phyloP scores from a whole-genome alignment of 2,329 filamentous ascomycete genomes.

The Colletotrichum tofieldiae region DNA sequence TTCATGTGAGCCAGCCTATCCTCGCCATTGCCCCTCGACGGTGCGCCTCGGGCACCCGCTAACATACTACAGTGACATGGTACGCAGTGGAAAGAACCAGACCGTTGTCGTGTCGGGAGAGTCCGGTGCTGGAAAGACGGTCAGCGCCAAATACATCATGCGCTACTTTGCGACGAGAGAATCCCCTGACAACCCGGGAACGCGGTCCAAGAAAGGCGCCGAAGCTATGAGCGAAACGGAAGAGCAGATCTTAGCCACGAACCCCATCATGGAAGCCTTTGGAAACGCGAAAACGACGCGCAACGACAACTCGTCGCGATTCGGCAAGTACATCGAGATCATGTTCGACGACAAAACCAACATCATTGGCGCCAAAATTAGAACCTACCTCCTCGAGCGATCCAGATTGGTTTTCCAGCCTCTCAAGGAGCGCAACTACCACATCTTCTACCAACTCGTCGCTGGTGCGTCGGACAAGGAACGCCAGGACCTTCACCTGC shows the following conservation, averaged over 20 bases:
- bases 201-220: conserved; percentile 80
- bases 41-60: conserved; percentile 49
- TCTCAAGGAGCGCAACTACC: conserved; percentile 97
- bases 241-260: conserved; percentile 97
- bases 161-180: conserved; percentile 99
- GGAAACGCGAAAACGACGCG: conserved; percentile 99
- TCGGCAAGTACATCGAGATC: conserved; percentile 99
- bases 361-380: conserved; percentile 97
- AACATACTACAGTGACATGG: conserved; percentile 84
- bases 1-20: conserved; percentile 80
- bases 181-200: conserved; percentile 88
- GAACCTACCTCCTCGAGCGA: conserved; percentile 94
- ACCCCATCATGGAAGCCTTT: conserved; percentile 99
- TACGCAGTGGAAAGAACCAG: conserved; percentile 95
- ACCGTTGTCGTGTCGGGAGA: conserved; percentile 99
- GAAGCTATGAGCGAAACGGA: conserved; percentile 97
- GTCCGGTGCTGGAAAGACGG: conserved; percentile 98
- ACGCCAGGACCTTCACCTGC: conserved; percentile 82
- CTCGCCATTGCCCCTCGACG: background rate
- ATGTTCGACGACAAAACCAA: conserved; percentile 97
- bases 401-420: conserved; percentile 98
- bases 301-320: conserved; percentile 99
- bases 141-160: conserved; percentile 99
- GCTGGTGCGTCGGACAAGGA: conserved; percentile 91
- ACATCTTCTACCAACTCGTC: conserved; percentile 98